A percentile compares a stretch with the other conserved stretches of the same genome.
Conservation (phyloP, 768 basidiomycete species). For the Suillus americanus region DNA sequence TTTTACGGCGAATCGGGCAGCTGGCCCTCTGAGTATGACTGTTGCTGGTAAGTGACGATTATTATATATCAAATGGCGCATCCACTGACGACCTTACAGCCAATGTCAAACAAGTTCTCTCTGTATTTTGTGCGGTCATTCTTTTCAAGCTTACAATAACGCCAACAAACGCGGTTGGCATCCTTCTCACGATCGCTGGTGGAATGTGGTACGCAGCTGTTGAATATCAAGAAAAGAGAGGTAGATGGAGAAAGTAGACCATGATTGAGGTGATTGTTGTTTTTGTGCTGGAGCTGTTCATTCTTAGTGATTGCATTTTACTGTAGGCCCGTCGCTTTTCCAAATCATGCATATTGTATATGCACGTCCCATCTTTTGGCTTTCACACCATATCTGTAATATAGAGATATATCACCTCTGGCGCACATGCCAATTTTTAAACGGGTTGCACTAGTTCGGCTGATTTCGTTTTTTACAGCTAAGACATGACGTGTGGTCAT, state of each 20-base stretch:
- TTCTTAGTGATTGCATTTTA: background rate
- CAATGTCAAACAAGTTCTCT: constrained; percentile 93
- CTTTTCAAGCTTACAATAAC: constrained; percentile 86
- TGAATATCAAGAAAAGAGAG: constrained; percentile 53
- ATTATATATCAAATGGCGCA: background rate
- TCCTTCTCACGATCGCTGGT: constrained; percentile 79
- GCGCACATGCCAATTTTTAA: background rate
- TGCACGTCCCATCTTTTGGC: background rate
- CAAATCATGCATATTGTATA: background rate
- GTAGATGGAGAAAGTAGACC: constrained; percentile 15
- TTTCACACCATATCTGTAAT: background rate
- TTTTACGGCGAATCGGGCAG: constrained; percentile 93
- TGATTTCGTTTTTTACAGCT: background rate
- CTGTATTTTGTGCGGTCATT: constrained; percentile 78
- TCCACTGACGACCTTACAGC: constrained; percentile 40
- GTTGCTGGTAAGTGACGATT: constrained; percentile 67
- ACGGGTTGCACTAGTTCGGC: background rate
- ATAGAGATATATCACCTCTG: background rate
- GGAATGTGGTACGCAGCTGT: constrained; percentile 80
- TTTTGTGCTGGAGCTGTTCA: background rate
- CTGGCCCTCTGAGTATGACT: constrained; percentile 88
- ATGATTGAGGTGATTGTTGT: background rate
- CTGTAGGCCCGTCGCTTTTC: background rate
- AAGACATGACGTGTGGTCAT: background rate
- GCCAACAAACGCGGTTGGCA: constrained; percentile 77